phyloP scores from a whole-genome alignment of 768 basidiomycete species.

The Leucocoprinus sp. region DNA sequence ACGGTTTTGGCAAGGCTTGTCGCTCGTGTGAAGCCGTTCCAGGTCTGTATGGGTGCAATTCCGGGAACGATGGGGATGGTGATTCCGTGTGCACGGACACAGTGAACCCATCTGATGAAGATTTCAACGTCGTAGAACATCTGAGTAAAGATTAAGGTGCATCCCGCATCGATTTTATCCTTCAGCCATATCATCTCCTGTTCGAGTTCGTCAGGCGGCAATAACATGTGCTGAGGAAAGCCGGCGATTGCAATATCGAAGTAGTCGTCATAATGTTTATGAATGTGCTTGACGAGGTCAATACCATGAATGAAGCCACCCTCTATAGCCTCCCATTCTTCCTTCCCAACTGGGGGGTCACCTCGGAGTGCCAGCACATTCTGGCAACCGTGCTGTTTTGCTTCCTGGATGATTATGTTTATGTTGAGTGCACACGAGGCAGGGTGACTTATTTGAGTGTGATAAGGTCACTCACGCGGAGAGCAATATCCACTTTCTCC shows the following conservation, averaged over 20 bases:
- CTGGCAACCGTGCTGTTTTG: constrained; percentile 80
- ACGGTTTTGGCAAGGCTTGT: constrained; percentile 70
- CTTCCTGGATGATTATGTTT: constrained; percentile 49
- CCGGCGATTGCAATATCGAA: constrained; percentile 94
- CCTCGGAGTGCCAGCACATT: constrained; percentile 92
- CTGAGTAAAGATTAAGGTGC: constrained; percentile 93
- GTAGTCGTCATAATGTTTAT: constrained; percentile 75
- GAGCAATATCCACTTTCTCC: constrained; percentile 88
- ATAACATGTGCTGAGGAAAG: constrained; percentile 76
- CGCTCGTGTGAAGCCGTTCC: constrained; percentile 88
- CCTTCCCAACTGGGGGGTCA: constrained; percentile 83
- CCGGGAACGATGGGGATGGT: constrained; percentile 87
- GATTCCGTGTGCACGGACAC: constrained; percentile 78
- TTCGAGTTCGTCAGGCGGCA: constrained; percentile 65
- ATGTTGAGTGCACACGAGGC: constrained; percentile 5
- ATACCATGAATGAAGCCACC: constrained; percentile 87
- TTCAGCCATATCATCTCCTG: constrained; percentile 82
- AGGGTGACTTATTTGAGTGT: constrained; percentile 1
- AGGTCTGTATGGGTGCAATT: constrained; percentile 93
- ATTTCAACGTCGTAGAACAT: constrained; percentile 95
- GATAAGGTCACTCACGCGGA: constrained; percentile 50
- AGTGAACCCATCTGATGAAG: constrained; percentile 87
- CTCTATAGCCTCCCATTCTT: constrained; percentile 88
- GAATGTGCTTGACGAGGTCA: constrained; percentile 88
- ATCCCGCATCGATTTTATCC: constrained; percentile 86